phyloP scores from a whole-genome alignment of 2,329 filamentous ascomycete genomes.

The Stachybotrys chartarum region DNA sequence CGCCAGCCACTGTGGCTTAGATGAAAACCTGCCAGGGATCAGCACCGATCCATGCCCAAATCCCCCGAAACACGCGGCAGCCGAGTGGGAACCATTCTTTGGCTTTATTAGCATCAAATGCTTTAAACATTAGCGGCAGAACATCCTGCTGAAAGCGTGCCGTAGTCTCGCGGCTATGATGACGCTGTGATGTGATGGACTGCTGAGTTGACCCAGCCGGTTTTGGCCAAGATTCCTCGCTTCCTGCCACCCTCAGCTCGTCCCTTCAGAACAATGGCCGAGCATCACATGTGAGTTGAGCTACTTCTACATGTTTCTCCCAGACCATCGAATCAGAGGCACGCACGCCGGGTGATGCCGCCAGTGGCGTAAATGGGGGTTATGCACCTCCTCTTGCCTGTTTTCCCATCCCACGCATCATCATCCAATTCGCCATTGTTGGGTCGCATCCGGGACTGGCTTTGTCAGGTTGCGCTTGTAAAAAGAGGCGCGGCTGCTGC shows the following conservation, averaged over 20 bases:
- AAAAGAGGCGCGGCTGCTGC: too few relatives aligned
- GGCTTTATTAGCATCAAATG: background rate
- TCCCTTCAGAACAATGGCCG: background rate
- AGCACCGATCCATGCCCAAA: too few relatives aligned
- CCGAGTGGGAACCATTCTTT: background rate
- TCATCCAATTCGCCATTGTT: background rate
- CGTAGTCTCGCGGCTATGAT: background rate
- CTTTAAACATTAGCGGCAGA: background rate
- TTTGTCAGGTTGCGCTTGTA: background rate
- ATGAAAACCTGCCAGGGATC: too few relatives aligned
- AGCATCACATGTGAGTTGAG: conserved; percentile 23
- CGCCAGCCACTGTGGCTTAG: background rate
- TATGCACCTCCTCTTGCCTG: background rate
- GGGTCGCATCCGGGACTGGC: background rate
- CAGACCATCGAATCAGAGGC: conserved; percentile 19
- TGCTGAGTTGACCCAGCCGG: background rate
- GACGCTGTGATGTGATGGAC: background rate
- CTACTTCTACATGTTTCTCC: conserved; percentile 7
- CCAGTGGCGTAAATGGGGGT: background rate
- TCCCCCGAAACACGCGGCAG: too few relatives aligned
- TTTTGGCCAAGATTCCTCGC: background rate
- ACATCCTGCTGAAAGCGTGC: background rate
- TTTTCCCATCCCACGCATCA: background rate
- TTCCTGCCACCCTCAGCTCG: too few relatives aligned
- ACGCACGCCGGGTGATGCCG: background rate